Evolutionary conservation across 1,139 yeast genomes (phyloP).

Genomic region (Diutina scorzettiae): DNA sequence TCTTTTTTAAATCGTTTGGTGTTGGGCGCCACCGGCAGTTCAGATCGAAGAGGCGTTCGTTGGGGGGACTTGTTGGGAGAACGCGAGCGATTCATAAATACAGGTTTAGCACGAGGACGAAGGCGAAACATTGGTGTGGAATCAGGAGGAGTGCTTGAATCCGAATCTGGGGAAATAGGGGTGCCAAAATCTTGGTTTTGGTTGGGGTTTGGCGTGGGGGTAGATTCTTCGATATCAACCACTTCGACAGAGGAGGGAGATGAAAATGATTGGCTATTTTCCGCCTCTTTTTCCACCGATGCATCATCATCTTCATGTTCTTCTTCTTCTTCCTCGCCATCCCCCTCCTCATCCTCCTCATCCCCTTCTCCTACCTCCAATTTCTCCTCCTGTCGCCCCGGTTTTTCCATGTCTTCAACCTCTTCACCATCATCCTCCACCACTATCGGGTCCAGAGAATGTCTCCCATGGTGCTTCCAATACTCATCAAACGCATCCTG

Average conservation of each 20-base stretch:
- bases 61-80: neutral
- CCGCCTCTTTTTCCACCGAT: no score
- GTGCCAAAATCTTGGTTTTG: no score
- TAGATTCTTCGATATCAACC: neutral
- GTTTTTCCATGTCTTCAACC: no score
- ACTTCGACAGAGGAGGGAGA: no score
- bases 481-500: neutral
- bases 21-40: neutral
- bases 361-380: neutral
- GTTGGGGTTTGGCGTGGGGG: no score
- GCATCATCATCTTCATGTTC: neutral
- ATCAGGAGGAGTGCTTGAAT: neutral
- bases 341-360: neutral
- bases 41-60: neutral
- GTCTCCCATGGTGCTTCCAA: neutral
- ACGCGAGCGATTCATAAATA: neutral
- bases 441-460: constrained; percentile 4
- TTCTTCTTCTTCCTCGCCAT: neutral
- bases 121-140: neutral
- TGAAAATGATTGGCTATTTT: no score
- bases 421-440: neutral
- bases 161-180: neutral
- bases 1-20: neutral
- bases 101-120: neutral
- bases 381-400: neutral